Evolutionary conservation across 345 rosid species (phyloP), one percentile per base, ranked within the genome.

Genomic region (Sapria himalayana): DNA sequence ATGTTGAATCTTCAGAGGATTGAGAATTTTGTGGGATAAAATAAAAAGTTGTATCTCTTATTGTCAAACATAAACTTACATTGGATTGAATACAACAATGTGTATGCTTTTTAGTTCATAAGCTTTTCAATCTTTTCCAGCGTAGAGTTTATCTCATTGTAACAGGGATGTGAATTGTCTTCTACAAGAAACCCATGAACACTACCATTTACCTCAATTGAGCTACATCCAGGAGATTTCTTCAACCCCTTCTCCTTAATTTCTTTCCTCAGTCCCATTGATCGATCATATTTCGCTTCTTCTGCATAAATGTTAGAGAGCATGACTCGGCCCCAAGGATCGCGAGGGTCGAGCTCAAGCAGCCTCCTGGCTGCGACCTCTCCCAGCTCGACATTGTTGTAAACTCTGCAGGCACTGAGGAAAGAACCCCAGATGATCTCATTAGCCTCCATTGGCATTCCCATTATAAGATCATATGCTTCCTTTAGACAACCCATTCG

Each of bases 221-320:
- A 61, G 65, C 93, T 80, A 45, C 80, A 76, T 22, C 93, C 93
- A 7, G 62, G 77, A 38, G 71, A 72, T 65, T 80, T 80, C 59
- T 66, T 67, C 1, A 76, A 29, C 54, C 84, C 84, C 13, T 58
- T 48, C 23, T 57, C 69, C 73, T 71, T 73, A 80, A 80, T 80
- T 9, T 37, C 63, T 51, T 64, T 75, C 55, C 84, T 71, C 31
- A 76, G 50, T 53, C 48, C 58, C 29, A 80, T 66, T 19, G 67
- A 75, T 15, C 43, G 25, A 40, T 71, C 72, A 85, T 82, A 76
- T 33, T 69, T 64, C 42, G 71, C 62, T 3, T 61, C 55, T 63
- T 69, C 69, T 15, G 93, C 93, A 33, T 73, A 76, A 39, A 71
- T 59, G 44, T 76, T 76, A 23, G 93, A 80, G 31, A 76, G 45